Evolutionary conservation across 2,329 filamentous ascomycete species (phyloP).

Genomic region (Tolypocladium amazonense): DNA sequence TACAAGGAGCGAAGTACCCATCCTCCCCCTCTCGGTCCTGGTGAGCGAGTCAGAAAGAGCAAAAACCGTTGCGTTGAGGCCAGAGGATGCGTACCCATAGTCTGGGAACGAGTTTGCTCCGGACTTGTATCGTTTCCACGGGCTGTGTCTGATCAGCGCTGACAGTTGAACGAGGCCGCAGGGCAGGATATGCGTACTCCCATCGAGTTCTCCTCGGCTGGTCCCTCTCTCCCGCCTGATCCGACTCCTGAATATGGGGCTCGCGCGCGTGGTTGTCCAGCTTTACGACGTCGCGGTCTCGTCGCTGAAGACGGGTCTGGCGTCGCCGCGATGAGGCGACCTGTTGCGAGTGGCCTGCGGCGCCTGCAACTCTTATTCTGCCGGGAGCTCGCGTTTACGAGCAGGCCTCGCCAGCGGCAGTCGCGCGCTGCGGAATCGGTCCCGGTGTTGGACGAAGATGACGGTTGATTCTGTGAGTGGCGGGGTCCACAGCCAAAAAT

Average conservation of each 20-base stretch:
- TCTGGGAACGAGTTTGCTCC: slow-evolving; percentile 27
- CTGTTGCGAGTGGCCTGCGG: neutral
- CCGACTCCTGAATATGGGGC: slow-evolving; percentile 1
- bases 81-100: slow-evolving; percentile 24
- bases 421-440: slow-evolving; percentile 1
- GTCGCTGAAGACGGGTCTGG: neutral
- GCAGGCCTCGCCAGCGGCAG: slow-evolving; percentile 1
- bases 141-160: slow-evolving; percentile 12
- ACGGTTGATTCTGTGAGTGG: slow-evolving; percentile 8
- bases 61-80: neutral
- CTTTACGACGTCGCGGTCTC: slow-evolving; percentile 8
- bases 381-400: slow-evolving; percentile 1
- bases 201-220: slow-evolving; percentile 13
- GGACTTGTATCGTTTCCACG: slow-evolving; percentile 23
- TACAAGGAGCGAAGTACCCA: neutral
- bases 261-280: slow-evolving; percentile 14
- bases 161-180: neutral
- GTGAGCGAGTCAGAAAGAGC: neutral
- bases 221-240: slow-evolving; percentile 4
- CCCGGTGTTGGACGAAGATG: slow-evolving; percentile 1
- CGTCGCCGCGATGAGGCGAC: neutral
- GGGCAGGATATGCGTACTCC: slow-evolving; percentile 16
- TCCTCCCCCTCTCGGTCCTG: neutral
- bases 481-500: neutral
- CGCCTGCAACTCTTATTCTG: neutral